A percentile compares a stretch with the other conserved stretches of the same genome.
Evolutionary conservation across 805 yeast genomes (phyloP).

Genomic region (Candida parachauliodes): DNA sequence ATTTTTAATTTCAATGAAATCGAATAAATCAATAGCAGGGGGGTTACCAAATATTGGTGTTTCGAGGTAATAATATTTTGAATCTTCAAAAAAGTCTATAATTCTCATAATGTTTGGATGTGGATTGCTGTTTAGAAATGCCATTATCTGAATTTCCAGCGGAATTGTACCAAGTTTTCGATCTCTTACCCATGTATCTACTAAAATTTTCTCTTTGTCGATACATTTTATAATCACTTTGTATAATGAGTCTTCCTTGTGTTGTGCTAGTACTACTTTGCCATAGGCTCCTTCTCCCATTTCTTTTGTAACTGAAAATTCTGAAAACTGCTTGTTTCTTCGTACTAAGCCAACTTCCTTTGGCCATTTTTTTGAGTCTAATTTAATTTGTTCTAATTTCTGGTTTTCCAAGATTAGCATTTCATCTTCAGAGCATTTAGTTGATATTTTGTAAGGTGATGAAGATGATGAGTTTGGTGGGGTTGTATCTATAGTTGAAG

Average conservation of each 20-base stretch:
- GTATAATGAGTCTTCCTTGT: constrained; percentile 57
- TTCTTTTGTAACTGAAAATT: constrained; percentile 66
- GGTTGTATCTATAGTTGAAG: constrained; percentile 3
- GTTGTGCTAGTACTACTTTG: constrained; percentile 77
- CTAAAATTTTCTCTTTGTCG: constrained; percentile 86
- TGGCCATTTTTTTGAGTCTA: constrained; percentile 46
- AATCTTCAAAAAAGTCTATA: constrained; percentile 91
- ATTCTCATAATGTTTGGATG: constrained; percentile 86
- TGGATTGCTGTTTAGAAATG: constrained; percentile 68
- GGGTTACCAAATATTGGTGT: constrained; percentile 87
- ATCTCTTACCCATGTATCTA: constrained; percentile 97
- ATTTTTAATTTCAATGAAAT: constrained; percentile 80
- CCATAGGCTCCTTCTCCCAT: constrained; percentile 99
- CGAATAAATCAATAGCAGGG: constrained; percentile 91
- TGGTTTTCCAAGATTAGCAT: constrained; percentile 45
- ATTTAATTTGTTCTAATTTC: constrained; percentile 33
- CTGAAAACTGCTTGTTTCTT: constrained; percentile 66
- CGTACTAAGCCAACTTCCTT: constrained; percentile 57
- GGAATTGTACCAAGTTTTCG: constrained; percentile 89
- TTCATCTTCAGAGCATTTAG: constrained; percentile 36
- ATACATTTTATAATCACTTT: constrained; percentile 83
- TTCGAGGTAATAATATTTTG: constrained; percentile 82
- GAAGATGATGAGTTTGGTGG: constrained; percentile 2
- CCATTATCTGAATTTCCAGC: constrained; percentile 92
- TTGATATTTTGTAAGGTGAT: constrained; percentile 12